Conservation (phyloP, 2,329 filamentous ascomycete species). For the Cladosporium oxysporum region DNA sequence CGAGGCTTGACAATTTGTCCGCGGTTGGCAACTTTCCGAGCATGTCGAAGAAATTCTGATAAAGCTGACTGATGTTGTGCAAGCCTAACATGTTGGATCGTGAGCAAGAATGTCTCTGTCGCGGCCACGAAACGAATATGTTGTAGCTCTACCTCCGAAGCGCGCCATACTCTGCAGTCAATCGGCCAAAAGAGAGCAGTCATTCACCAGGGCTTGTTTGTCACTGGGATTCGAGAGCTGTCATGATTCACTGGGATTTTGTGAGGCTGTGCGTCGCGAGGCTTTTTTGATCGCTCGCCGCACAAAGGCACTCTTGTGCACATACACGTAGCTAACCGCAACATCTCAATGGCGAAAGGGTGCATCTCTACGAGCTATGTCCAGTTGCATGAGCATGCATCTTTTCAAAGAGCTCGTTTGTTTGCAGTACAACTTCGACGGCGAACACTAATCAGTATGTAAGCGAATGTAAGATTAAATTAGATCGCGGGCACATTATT, state of each 20-base stretch:
- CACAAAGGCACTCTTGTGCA: not conserved
- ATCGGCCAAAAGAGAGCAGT: not conserved
- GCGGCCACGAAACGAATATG: not conserved
- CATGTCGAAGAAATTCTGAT: not conserved
- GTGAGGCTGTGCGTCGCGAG: not conserved
- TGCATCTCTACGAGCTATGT: not conserved
- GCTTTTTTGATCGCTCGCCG: not conserved
- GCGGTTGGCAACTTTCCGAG: not conserved
- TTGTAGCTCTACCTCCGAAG: not conserved
- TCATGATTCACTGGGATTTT: not conserved
- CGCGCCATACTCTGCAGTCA: not conserved
- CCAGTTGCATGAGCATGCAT: not conserved
- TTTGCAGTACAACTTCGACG: not conserved
- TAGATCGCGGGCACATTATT: no score
- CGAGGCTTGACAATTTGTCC: not conserved
- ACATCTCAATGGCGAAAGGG: no score
- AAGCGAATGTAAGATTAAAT: no score
- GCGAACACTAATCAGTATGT: not conserved
- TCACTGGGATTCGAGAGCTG: not conserved
- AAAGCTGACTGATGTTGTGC: not conserved
- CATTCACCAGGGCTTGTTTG: not conserved
- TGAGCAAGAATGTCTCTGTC: not conserved
- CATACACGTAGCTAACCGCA: no score
- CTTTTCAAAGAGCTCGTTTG: not conserved
- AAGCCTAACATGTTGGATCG: not conserved